phyloP scores from a whole-genome alignment of 371 early-diverging fungal species.

The Lichtheimia hyalospora region DNA sequence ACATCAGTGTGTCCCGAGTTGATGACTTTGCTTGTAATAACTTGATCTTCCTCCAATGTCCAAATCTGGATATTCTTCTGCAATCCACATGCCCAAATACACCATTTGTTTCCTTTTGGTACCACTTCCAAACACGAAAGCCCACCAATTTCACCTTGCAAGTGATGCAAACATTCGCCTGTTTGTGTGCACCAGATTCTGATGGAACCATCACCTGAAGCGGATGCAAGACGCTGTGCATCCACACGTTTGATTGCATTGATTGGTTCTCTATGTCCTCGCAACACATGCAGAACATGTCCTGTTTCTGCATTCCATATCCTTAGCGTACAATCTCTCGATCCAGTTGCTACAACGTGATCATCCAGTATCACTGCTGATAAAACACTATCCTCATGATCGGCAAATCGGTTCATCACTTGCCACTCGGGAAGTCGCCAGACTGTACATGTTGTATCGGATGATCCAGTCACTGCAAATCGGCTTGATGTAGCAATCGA shows the following conservation, averaged over 20 bases:
- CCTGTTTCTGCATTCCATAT: constrained; percentile 49
- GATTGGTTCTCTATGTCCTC: constrained; percentile 85
- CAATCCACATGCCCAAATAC: constrained; percentile 87
- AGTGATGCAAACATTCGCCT: constrained; percentile 61
- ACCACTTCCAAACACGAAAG: constrained; percentile 89
- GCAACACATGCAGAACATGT: constrained; percentile 58
- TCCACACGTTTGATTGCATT: constrained; percentile 77
- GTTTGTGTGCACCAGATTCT: constrained; percentile 84
- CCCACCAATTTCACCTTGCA: constrained; percentile 70
- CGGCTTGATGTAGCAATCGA: constrained; percentile 66
- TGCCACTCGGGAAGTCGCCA: constrained; percentile 76
- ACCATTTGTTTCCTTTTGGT: constrained; percentile 63
- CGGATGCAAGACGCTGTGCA: constrained; percentile 73
- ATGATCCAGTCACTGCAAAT: constrained; percentile 88
- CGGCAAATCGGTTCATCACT: constrained; percentile 19
- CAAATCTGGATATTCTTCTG: constrained; percentile 91
- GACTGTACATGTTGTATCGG: constrained; percentile 86
- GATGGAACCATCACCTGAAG: constrained; percentile 84
- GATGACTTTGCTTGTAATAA: constrained; percentile 37
- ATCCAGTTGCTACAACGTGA: constrained; percentile 72
- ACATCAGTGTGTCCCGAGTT: constrained; percentile 86
- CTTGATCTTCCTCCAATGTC: constrained; percentile 79
- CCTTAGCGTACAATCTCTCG: constrained; percentile 62
- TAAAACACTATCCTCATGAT: constrained; percentile 79
- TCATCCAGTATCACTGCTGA: constrained; percentile 72